A percentile compares a stretch with the other conserved stretches of the same genome.
Conservation (phyloP, 371 early-diverging fungal species). For the Mucor racemosus region DNA sequence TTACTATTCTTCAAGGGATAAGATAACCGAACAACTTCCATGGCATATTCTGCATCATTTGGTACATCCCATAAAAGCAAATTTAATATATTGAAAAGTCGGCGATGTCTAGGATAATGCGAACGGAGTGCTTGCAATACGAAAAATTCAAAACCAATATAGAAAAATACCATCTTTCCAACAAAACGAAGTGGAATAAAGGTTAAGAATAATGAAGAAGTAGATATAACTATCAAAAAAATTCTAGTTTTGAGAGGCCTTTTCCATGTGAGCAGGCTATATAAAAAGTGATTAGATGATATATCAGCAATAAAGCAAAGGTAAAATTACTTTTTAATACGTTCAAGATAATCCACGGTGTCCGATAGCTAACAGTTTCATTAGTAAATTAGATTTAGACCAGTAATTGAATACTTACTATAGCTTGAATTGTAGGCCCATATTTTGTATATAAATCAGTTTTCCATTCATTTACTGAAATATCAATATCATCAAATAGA, state of each 20-base stretch:
- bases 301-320: background rate
- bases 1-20: background rate
- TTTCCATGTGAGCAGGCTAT: slow-evolving; percentile 50
- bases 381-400: background rate
- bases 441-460: slow-evolving; percentile 35
- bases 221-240: slow-evolving; percentile 17
- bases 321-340: slow-evolving; percentile 37
- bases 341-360: slow-evolving; percentile 42
- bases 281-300: background rate
- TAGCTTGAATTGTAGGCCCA: slow-evolving; percentile 39
- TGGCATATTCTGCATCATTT: slow-evolving; percentile 52
- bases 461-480: slow-evolving; percentile 36
- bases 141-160: slow-evolving; percentile 51
- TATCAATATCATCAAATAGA: slow-evolving; percentile 30
- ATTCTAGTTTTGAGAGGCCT: slow-evolving; percentile 40
- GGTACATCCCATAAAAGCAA: slow-evolving; percentile 53
- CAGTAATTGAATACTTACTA: slow-evolving; percentile 23
- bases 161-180: slow-evolving; percentile 29
- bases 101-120: slow-evolving; percentile 47
- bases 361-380: slow-evolving; percentile 31
- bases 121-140: slow-evolving; percentile 47
- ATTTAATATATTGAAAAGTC: slow-evolving; percentile 50
- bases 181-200: slow-evolving; percentile 32
- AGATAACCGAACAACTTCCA: slow-evolving; percentile 41
- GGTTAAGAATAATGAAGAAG: slow-evolving; percentile 12